A percentile compares a stretch with the other conserved stretches of the same genome.
Conservation (phyloP, 2,329 filamentous ascomycete species). For the Aureobasidium namibiae region DNA sequence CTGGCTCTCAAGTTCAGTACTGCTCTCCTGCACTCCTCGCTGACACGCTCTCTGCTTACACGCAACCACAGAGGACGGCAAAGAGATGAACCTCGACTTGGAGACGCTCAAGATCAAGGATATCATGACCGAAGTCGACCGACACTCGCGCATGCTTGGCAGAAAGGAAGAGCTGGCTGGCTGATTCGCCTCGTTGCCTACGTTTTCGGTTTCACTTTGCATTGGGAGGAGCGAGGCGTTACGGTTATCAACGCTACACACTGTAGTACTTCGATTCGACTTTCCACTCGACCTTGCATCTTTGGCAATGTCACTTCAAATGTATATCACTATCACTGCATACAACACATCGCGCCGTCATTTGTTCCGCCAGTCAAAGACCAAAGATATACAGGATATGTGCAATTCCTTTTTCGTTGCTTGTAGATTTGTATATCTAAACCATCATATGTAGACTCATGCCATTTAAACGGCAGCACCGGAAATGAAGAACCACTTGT, state of each 20-base stretch:
- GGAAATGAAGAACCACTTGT: constrained; percentile 99
- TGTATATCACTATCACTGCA: neutral
- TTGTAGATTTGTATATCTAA: constrained; percentile 8
- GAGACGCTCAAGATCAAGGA: constrained; percentile 77
- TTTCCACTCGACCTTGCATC: neutral
- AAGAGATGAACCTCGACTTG: constrained; percentile 75
- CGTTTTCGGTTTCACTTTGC: neutral
- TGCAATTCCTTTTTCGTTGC: constrained; percentile 10
- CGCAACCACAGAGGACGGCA: constrained; percentile 68
- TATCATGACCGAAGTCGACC: constrained; percentile 78
- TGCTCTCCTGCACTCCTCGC: constrained; percentile 19
- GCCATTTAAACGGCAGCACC: constrained; percentile 54
- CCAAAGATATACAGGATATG: neutral
- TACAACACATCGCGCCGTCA: neutral
- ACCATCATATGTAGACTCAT: neutral
- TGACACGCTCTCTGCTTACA: neutral
- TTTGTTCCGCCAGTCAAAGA: neutral
- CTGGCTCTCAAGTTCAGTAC: constrained; percentile 81
- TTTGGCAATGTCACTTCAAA: neutral
- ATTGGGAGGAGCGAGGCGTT: constrained; percentile 12
- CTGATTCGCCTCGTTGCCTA: neutral
- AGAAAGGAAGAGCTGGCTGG: constrained; percentile 71
- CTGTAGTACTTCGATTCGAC: neutral
- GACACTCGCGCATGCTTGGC: constrained; percentile 75
- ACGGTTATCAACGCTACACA: neutral